Evolutionary conservation across 2,329 filamentous ascomycete genomes (phyloP), one percentile per base, ranked within the genome.

Genomic region (Scedosporium aurantiacum): DNA sequence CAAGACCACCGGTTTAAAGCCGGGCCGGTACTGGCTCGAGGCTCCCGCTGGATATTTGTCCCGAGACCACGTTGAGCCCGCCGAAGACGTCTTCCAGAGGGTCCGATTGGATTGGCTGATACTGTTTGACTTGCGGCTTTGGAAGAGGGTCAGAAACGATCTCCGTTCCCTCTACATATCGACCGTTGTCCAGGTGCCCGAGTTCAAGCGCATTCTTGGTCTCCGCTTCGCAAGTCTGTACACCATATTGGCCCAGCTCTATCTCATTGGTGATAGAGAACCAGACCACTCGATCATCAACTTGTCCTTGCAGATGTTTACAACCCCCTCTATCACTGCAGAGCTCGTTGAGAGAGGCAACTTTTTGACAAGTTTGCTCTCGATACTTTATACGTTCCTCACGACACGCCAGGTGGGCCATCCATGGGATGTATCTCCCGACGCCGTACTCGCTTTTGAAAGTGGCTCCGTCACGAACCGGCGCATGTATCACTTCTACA

Each of bases 221-320:
- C 78, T 99, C 52, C 85, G 94, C n/a, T 95, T 99, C 71, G 91
- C 95, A 60, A 93, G 91, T 0, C 80, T 99, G 2, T 99, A 99
- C 74, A 97, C 94, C 1, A 90, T 89, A 2, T 77, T 99, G 57
- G 92, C 94, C 4, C 93, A 99, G 71, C 79, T 99, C 3, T 99
- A 97, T 71, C 82, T 99, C 32, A 94, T 99, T 65, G 93, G 93
- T 14, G 94, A 99, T 70, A 83, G 94, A 65, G 94, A 99, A 72
- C 94, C 94, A 2, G 94, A 99, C 69, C 93, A 97, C 73, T 97
- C 93, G 10, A 97, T 99, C 70, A 96, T 99, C 78, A 97, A 97
- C 70, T 83, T 99, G 43, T 97, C 93, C 4, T 78, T 97, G 32
- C 94, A 99, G 71, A 95, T 99, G 84, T 79, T 99, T 64, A 99